Percentiles rank a stretch among this genome's conserved stretches.
Evolutionary conservation across 1,284 basidiomycete genomes (phyloP).

Genomic region (Ceratobasidium sp.): DNA sequence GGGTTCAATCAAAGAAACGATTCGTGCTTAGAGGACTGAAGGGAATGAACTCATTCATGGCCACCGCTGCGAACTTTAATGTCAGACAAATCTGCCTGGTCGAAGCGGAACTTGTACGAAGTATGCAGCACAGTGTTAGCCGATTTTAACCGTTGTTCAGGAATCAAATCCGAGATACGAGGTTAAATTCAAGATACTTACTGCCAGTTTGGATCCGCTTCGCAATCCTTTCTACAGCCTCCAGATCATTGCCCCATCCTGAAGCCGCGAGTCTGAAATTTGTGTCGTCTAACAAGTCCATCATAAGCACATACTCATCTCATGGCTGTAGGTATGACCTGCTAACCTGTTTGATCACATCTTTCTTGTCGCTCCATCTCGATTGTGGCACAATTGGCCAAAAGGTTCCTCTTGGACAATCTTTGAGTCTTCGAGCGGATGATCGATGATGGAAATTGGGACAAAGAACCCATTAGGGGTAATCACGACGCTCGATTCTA

Average conservation of each 20-base stretch:
- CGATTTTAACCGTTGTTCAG: too few relatives aligned
- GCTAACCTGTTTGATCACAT: constrained; percentile 35
- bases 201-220: constrained; percentile 30
- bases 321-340: neutral
- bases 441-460: constrained; percentile 38
- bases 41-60: constrained; percentile 13
- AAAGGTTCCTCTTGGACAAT: constrained; percentile 39
- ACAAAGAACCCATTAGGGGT: constrained; percentile 24
- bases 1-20: neutral
- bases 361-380: constrained; percentile 38
- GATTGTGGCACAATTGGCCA: constrained; percentile 30
- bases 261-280: constrained; percentile 31
- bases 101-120: too few relatives aligned
- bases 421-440: constrained; percentile 36
- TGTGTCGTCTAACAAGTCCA: constrained; percentile 14
- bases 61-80: neutral
- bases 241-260: constrained; percentile 31
- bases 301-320: neutral
- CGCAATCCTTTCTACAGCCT: constrained; percentile 4
- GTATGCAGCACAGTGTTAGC: too few relatives aligned
- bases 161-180: too few relatives aligned
- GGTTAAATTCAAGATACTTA: too few relatives aligned
- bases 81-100: too few relatives aligned
- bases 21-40: neutral
- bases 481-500: constrained; percentile 10